Conservation (phyloP, 116 monocot genomes). For the Cymodocea nodosa region DNA sequence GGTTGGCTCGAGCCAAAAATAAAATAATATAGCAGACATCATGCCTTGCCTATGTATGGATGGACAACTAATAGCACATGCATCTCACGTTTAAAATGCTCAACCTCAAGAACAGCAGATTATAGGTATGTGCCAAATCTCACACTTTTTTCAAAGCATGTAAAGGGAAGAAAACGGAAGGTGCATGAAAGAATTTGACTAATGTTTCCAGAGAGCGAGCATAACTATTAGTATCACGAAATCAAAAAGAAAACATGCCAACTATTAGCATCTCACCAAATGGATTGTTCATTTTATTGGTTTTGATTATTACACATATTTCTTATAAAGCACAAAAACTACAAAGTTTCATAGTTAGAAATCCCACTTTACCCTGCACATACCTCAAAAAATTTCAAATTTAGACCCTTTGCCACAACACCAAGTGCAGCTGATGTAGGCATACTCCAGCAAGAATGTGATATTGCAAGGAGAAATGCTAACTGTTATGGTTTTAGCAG, state of each 20-base stretch:
- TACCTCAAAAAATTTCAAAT: slow-evolving; percentile 97
- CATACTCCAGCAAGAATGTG: slow-evolving; percentile 73
- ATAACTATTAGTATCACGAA: background rate
- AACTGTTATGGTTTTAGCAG: no score
- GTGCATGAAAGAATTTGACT: background rate
- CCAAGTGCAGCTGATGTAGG: slow-evolving; percentile 99
- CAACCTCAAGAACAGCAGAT: no score
- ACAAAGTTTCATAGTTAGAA: background rate
- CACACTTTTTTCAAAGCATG: no score
- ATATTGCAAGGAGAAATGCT: background rate
- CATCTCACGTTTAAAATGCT: no score
- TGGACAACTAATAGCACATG: no score
- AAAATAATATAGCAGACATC: no score
- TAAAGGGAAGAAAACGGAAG: no score
- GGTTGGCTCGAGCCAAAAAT: no score
- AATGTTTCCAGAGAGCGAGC: background rate
- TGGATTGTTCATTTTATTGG: background rate
- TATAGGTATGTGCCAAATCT: no score
- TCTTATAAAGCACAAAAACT: background rate
- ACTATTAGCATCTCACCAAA: no score
- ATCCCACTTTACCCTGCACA: no score
- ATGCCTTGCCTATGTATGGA: no score
- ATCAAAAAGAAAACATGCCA: background rate
- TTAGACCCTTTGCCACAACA: slow-evolving; percentile 86
- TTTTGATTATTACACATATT: background rate